Evolutionary conservation across 1,284 basidiomycete genomes (phyloP), one percentile per base, ranked within the genome.

Genomic region (Paramarasmius palmivorus): DNA sequence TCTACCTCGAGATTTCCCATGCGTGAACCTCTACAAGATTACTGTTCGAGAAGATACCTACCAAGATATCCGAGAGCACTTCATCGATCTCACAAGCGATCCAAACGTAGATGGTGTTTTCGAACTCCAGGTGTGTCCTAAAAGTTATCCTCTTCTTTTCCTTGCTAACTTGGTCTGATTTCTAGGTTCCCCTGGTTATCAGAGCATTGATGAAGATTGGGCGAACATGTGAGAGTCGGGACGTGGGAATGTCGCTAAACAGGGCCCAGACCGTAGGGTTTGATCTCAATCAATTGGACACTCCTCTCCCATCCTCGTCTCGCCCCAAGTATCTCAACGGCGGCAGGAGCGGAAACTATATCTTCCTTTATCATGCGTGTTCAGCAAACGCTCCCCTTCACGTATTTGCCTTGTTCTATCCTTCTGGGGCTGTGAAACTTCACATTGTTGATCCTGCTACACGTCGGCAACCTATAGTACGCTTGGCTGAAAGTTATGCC

Each of bases 21-120:
- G 87, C 58, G 78, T 79, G 46, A 86, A 98, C 67, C 76, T 99
- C 0, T 96, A 92, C 77, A 89, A 88, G 60, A 73, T 99, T 46
- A 79, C 83, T 1, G 93, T 97, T 26, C 81, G 88, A 36, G 97
- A 99, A 68, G 87, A 90, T 3, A 72, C 88, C 14, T 99, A 89
- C 68, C 77, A 90, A 32, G 86, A 92, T 40, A 91, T 90, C 25
- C 90, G 94, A 62, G 87, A 92, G 53, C 92, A 97, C 67, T 98
- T 98, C 65, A 89, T 93, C 32, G 88, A 93, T 63, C 78, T 99
- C 50, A 92, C 88, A 58, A 98, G 97, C 67, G 92, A 96, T 63
- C 92, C 95, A 0, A 95, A 93, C 65, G 93, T 98, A 7, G 95
- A 98, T 61, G 95, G 94, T 1, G 91, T 98, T 1, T 99, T 90